Evolutionary conservation across 352 stramenopile species (phyloP).

Genomic region (Phytophthora fragariaefolia): DNA sequence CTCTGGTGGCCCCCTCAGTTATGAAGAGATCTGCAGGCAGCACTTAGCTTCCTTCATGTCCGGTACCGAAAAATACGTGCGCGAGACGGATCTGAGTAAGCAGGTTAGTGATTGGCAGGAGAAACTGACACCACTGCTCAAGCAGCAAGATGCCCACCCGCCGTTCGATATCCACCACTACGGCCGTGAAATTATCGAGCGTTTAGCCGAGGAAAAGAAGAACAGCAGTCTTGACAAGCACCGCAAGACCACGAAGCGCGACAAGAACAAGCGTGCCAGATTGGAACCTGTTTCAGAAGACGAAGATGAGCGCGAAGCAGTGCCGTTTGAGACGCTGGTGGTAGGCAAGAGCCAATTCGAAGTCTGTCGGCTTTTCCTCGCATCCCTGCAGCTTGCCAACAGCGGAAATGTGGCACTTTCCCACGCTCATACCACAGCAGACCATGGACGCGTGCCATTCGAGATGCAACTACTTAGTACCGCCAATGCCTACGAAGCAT

Average conservation of each 20-base stretch:
- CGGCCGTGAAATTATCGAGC: conserved; percentile 62
- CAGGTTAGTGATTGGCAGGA: conserved; percentile 81
- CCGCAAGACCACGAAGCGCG: conserved; percentile 23
- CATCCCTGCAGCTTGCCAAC: conserved; percentile 92
- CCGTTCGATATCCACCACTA: conserved; percentile 83
- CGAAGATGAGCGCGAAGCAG: conserved; percentile 19
- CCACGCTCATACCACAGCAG: conserved; percentile 67
- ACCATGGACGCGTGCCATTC: conserved; percentile 67
- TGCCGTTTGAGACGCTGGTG: conserved; percentile 70
- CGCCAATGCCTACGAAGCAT: conserved; percentile 62
- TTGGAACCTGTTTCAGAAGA: conserved; percentile 23
- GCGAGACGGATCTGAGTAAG: conserved; percentile 69
- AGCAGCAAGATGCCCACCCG: conserved; percentile 70
- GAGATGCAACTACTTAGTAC: conserved; percentile 74
- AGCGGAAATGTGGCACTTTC: conserved; percentile 87
- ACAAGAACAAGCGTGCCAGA: conserved; percentile 41
- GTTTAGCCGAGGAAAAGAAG: conserved; percentile 53
- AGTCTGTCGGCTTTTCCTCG: conserved; percentile 91
- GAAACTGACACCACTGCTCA: conserved; percentile 73
- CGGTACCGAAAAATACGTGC: conserved; percentile 80
- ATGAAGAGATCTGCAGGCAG: conserved; percentile 79
- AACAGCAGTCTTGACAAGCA: conserved; percentile 27
- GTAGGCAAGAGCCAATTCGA: conserved; percentile 68
- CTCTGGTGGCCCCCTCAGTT: conserved; percentile 46
- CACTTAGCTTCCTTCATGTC: conserved; percentile 85